Evolutionary conservation across 2,329 filamentous ascomycete genomes (phyloP).

Genomic region (Trichoderma cornu-damae): DNA sequence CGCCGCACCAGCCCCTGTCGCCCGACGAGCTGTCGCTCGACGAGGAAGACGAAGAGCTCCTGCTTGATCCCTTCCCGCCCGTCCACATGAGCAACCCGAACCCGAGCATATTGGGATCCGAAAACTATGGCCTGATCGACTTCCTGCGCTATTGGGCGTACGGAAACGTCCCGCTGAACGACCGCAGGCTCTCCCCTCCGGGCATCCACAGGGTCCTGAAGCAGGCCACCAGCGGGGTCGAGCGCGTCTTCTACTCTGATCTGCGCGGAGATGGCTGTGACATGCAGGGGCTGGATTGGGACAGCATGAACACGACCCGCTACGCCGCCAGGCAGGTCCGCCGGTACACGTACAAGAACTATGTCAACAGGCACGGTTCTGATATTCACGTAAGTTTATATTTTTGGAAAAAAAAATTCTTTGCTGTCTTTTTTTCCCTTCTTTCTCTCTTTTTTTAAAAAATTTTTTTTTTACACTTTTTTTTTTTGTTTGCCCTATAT

Average conservation of each 20-base stretch:
- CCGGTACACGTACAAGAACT: constrained; percentile 50
- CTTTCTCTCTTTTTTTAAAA: not conserved
- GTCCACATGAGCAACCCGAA: constrained; percentile 32
- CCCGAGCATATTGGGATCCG: constrained; percentile 40
- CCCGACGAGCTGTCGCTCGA: not conserved
- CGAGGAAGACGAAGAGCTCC: constrained; percentile 9
- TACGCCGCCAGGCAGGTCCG: constrained; percentile 45
- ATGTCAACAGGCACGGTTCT: constrained; percentile 47
- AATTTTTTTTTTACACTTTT: too few relatives aligned
- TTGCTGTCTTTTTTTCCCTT: not conserved
- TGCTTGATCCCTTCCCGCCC: constrained; percentile 15
- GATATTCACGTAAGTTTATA: constrained; percentile 34
- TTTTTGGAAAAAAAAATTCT: too few relatives aligned
- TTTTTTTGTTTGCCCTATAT: too few relatives aligned
- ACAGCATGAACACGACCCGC: constrained; percentile 46
- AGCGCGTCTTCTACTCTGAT: constrained; percentile 38
- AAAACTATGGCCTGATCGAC: constrained; percentile 46
- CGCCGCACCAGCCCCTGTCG: not conserved
- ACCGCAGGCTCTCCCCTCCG: constrained; percentile 25
- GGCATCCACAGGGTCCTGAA: constrained; percentile 31
- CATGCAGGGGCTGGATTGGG: constrained; percentile 57
- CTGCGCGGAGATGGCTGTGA: constrained; percentile 53
- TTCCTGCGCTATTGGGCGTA: constrained; percentile 49
- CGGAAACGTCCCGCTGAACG: constrained; percentile 3
- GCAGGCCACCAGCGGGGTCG: constrained; percentile 24